These are phyloP conservation scores for Schwanniomyces sp. DNA, from an alignment of 805 yeast genomes.

Conservation along the genomic window DNA sequence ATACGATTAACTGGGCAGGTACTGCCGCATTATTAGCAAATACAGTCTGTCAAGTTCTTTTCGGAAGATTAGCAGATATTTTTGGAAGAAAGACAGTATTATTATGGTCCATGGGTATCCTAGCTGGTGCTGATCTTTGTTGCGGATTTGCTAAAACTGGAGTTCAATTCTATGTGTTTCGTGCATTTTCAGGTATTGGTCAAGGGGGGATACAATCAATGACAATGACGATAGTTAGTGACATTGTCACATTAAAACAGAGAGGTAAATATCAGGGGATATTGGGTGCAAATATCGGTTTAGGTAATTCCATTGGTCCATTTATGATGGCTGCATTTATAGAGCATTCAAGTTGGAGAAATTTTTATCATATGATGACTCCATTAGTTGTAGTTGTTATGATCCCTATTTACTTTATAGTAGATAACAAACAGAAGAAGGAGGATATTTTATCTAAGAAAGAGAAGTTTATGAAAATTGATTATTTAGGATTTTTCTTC, in stretches of 20 bases:
- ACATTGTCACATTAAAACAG: slow-evolving; percentile 51
- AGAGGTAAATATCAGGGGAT: slow-evolving; percentile 61
- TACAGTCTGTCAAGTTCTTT: slow-evolving; percentile 50
- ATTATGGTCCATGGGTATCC: slow-evolving; percentile 35
- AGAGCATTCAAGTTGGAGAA: slow-evolving; percentile 47
- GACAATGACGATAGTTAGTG: slow-evolving; percentile 54
- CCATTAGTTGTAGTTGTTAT: slow-evolving; percentile 39
- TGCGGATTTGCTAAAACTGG: slow-evolving; percentile 53
- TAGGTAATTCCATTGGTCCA: slow-evolving; percentile 58
- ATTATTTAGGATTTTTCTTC: slow-evolving; percentile 51
- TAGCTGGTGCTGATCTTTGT: slow-evolving; percentile 46
- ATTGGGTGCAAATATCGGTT: slow-evolving; percentile 49
- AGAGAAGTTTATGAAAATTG: slow-evolving; percentile 47
- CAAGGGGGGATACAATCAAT: slow-evolving; percentile 53
- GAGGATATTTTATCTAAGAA: slow-evolving; percentile 26
- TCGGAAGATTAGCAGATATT: slow-evolving; percentile 56
- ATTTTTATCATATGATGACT: slow-evolving; percentile 49
- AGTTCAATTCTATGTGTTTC: slow-evolving; percentile 48
- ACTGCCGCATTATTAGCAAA: slow-evolving; percentile 53
- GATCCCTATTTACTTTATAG: slow-evolving; percentile 28
- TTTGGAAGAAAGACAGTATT: slow-evolving; percentile 51
- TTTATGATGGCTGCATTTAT: slow-evolving; percentile 54
- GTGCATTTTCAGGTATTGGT: slow-evolving; percentile 59
- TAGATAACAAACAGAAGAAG: slow-evolving; percentile 34
- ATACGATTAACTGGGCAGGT: slow-evolving; percentile 60